A percentile compares a stretch with the other conserved stretches of the same genome.
Conservation (phyloP, 176 grass and related monocot species). For the Metroxylon sagu region DNA sequence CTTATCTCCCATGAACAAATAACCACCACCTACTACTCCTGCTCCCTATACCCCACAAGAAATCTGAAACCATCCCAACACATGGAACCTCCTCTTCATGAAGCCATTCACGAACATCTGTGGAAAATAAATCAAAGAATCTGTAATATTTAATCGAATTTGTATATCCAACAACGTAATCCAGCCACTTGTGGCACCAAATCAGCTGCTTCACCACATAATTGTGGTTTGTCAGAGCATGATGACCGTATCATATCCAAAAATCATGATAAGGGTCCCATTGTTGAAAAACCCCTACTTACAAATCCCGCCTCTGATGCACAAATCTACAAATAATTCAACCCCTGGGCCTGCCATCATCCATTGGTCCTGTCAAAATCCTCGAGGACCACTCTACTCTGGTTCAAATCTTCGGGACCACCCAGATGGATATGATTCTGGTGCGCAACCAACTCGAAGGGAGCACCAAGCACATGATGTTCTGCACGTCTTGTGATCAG, state of each 20-base stretch:
- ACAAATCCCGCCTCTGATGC: constrained; percentile 5
- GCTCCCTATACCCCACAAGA: too few relatives aligned
- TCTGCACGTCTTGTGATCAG: constrained; percentile 18
- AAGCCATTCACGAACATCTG: too few relatives aligned
- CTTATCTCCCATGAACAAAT: too few relatives aligned
- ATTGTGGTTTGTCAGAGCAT: neutral
- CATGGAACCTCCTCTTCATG: too few relatives aligned
- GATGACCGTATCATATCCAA: constrained; percentile 21
- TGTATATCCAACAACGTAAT: too few relatives aligned
- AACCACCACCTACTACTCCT: too few relatives aligned
- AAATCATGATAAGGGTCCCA: neutral
- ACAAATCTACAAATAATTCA: constrained; percentile 4
- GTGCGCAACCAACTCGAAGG: constrained; percentile 30
- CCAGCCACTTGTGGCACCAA: too few relatives aligned
- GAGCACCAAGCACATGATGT: constrained; percentile 42
- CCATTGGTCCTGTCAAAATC: constrained; percentile 19
- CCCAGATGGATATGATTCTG: constrained; percentile 23
- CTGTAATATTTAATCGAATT: too few relatives aligned
- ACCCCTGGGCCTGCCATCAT: constrained; percentile 15
- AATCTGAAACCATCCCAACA: too few relatives aligned
- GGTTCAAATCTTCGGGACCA: too few relatives aligned
- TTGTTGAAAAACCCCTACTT: neutral
- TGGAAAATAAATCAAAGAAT: too few relatives aligned
- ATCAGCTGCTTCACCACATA: too few relatives aligned
- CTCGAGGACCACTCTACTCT: constrained; percentile 29